Conservation (phyloP, 1,139 yeast species). For the Taphrina sp. region DNA sequence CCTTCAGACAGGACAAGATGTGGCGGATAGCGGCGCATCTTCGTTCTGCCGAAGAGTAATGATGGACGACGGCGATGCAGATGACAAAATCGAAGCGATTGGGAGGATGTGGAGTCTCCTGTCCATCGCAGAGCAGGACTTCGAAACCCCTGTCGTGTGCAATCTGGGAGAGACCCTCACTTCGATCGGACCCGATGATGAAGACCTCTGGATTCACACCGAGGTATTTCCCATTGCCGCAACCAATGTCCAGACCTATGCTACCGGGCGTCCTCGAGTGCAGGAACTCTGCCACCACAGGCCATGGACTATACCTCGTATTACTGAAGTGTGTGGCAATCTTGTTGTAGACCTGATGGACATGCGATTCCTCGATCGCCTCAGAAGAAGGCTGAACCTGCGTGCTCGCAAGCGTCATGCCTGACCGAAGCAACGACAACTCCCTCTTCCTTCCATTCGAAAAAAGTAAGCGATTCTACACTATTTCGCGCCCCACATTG, state of each 20-base stretch:
- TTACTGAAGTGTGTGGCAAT: constrained; percentile 91
- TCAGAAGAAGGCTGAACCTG: constrained; percentile 17
- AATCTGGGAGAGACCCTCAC: constrained; percentile 71
- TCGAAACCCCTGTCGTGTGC: constrained; percentile 54
- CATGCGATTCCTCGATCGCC: constrained; percentile 62
- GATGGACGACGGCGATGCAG: constrained; percentile 93
- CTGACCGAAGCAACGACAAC: too few species aligned
- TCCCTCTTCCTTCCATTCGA: too few species aligned
- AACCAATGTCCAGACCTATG: constrained; percentile 66
- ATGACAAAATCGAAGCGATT: constrained; percentile 79
- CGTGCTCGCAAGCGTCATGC: constrained; percentile 20
- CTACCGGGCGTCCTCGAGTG: constrained; percentile 48
- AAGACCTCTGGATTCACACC: constrained; percentile 64
- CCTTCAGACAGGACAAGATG: constrained; percentile 58
- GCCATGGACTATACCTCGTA: constrained; percentile 97
- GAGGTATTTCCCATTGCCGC: constrained; percentile 94
- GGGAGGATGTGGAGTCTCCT: constrained; percentile 63
- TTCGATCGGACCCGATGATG: constrained; percentile 72
- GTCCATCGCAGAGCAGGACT: constrained; percentile 72
- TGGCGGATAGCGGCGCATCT: constrained; percentile 70
- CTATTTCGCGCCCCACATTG: too few species aligned
- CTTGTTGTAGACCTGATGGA: constrained; percentile 85
- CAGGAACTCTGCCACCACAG: constrained; percentile 77
- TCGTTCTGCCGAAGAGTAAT: constrained; percentile 80
- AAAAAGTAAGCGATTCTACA: too few species aligned